phyloP scores from a whole-genome alignment of 306 rosid species.

The Betula pendula region DNA sequence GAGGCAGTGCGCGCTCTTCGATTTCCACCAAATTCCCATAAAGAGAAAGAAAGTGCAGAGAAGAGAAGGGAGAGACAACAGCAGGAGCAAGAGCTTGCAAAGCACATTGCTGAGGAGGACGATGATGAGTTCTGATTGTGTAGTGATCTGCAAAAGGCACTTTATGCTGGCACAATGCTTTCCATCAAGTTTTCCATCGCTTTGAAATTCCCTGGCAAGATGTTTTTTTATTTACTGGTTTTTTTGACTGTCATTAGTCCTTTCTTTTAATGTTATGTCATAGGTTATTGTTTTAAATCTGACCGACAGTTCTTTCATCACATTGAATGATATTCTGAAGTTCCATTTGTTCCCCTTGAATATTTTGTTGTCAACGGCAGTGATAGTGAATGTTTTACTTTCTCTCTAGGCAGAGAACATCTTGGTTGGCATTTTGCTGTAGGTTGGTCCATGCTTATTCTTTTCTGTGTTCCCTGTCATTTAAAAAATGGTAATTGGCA shows the following conservation, averaged over 20 bases:
- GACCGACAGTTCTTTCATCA: constrained; percentile 3
- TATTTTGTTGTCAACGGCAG: not conserved
- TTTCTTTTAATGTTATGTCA: not conserved
- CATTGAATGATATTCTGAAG: constrained; percentile 13
- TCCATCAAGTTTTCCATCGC: constrained; percentile 8
- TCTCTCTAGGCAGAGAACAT: not conserved
- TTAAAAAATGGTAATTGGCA: not conserved
- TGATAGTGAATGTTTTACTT: not conserved
- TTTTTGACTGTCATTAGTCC: not conserved
- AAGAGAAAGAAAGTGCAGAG: constrained; percentile 66
- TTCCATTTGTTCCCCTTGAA: not conserved
- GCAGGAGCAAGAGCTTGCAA: constrained; percentile 63
- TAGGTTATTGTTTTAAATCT: not conserved
- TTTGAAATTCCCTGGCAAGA: constrained; percentile 11
- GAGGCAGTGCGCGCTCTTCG: constrained; percentile 91
- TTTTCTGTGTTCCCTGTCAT: not conserved
- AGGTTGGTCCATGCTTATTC: not conserved
- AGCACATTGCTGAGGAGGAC: constrained; percentile 65
- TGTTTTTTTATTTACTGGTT: constrained; percentile 10
- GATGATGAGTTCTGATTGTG: constrained; percentile 59
- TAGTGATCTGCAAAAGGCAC: constrained; percentile 2
- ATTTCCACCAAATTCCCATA: constrained; percentile 62
- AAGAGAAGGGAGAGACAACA: constrained; percentile 67
- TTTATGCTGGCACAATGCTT: too few species aligned
- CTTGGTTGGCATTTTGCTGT: too few species aligned